Percentiles rank a stretch among this genome's conserved stretches.
phyloP scores from a whole-genome alignment of 345 rosid genomes.

The Arabidopsis suecica region DNA sequence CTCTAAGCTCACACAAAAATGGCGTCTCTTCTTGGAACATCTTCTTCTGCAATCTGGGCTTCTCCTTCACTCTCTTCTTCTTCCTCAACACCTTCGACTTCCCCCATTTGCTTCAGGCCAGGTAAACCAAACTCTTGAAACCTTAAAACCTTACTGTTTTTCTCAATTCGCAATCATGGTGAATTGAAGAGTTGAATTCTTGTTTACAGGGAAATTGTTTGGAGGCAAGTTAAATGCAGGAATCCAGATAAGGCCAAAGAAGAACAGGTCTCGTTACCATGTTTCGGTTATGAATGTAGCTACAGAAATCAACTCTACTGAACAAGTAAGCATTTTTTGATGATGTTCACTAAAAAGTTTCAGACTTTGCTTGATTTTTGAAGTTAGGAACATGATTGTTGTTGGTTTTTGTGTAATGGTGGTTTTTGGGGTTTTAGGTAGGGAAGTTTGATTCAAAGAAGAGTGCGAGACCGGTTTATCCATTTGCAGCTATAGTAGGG shows the following conservation, averaged over 20 bases:
- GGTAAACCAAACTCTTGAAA: slow-evolving; percentile 31
- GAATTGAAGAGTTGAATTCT: background rate
- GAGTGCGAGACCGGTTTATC: slow-evolving; percentile 91
- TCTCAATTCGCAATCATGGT: background rate
- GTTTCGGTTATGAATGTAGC: slow-evolving; percentile 74
- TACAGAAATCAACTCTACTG: slow-evolving; percentile 69
- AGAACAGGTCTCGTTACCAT: slow-evolving; percentile 59
- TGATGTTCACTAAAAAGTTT: background rate
- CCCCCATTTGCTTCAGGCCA: slow-evolving; percentile 46
- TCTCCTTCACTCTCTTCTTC: slow-evolving; percentile 58
- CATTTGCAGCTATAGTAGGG: slow-evolving; percentile 96
- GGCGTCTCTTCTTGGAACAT: slow-evolving; percentile 81
- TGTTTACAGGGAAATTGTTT: slow-evolving; percentile 50
- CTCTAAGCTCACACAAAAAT: slow-evolving; percentile 44
- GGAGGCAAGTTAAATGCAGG: slow-evolving; percentile 52
- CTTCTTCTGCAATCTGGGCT: slow-evolving; percentile 62
- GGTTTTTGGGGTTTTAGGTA: slow-evolving; percentile 48
- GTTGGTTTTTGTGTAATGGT: slow-evolving; percentile 11
- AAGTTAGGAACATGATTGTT: slow-evolving; percentile 8
- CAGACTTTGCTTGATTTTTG: slow-evolving; percentile 15
- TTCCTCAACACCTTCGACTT: slow-evolving; percentile 49
- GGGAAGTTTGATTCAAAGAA: slow-evolving; percentile 65
- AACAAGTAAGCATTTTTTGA: slow-evolving; percentile 55
- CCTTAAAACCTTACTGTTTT: background rate
- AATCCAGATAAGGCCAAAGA: slow-evolving; percentile 56